phyloP scores from a whole-genome alignment of 441 rosid species.

The Mallotus japonicus region DNA sequence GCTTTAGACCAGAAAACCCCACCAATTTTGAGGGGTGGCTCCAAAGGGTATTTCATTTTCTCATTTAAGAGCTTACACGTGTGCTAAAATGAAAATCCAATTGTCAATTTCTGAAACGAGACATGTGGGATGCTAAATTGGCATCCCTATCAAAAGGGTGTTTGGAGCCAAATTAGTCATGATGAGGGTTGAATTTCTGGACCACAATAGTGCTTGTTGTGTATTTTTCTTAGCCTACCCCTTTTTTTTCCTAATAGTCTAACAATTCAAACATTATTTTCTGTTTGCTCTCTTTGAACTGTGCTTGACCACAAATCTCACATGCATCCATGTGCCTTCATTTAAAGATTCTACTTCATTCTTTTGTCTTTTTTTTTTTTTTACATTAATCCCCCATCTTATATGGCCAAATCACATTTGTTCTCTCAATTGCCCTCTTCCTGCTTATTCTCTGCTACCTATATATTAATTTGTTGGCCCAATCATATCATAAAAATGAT shows the following conservation, averaged over 20 bases:
- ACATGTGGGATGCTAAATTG: slow-evolving; percentile 7
- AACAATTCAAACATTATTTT: slow-evolving; percentile 10
- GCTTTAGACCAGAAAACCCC: background rate
- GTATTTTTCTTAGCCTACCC: slow-evolving; percentile 11
- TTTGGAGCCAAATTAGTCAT: slow-evolving; percentile 9
- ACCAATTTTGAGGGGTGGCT: background rate
- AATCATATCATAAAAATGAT: too few species aligned
- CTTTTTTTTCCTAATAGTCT: background rate
- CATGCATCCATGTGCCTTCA: slow-evolving; percentile 54
- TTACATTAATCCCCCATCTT: background rate
- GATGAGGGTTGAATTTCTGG: slow-evolving; percentile 11
- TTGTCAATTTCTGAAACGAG: slow-evolving; percentile 15
- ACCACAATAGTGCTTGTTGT: slow-evolving; percentile 17
- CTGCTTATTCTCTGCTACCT: background rate
- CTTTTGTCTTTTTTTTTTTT: background rate
- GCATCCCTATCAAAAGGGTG: background rate
- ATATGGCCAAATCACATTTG: too few species aligned
- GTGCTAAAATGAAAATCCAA: slow-evolving; percentile 14
- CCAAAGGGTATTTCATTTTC: slow-evolving; percentile 2
- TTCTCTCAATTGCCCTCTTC: too few species aligned
- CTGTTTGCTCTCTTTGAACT: slow-evolving; percentile 19
- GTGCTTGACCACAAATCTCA: slow-evolving; percentile 23
- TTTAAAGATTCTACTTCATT: slow-evolving; percentile 15
- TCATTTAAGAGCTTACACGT: slow-evolving; percentile 17
- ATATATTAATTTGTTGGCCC: background rate